Evolutionary conservation across 1,284 basidiomycete species (phyloP), one percentile per base, ranked within the genome.

Genomic region (Nidula niveotomentosa): DNA sequence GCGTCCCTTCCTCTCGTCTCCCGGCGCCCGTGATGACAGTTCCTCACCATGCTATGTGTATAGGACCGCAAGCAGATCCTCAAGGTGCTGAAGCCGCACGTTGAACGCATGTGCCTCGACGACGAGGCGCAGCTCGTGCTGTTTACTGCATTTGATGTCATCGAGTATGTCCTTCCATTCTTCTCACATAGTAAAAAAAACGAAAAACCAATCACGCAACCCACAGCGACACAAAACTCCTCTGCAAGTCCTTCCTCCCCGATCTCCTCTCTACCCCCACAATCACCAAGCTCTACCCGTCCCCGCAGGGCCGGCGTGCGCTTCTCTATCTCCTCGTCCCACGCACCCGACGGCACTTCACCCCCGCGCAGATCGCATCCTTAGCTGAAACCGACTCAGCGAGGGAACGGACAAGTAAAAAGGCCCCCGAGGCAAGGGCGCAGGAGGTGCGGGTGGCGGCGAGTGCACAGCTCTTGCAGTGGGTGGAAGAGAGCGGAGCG

Each of bases 51-150:
- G 7, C 7, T 23, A 5, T 23, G 23, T 18, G 33, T 15, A 17
- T 46, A 90, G 88, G 93, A 96, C 69, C 83, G 94, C 53, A 96
- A 96, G 79, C 85, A 88, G 59, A 91, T 94, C 51, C 76, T 95
- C 51, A 94, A 94, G 74, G 80, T 85, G 1, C 76, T 96, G 53
- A 93, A 93, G 62, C 91, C 93, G 2, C 92, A 96, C 63, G 77
- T 94, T 17, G 88, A 90, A 65, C 86, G 88, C 6, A 93, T 96
- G 80, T 90, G 88, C 64, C 78, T 82, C 47, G 91, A 94, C 61
- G 91, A 91, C 49, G 91, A 95, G 60, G 93, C 93, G 0, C 92
- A 95, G 65, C 76, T 91, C 33, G 92, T 95, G 1, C 73, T 96
- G 1, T 95, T 95, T 71, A 92, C 92, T 0, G 90, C 91, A 1